Evolutionary conservation across 2,329 filamentous ascomycete genomes (phyloP).

Genomic region (Colletotrichum abscissum): DNA sequence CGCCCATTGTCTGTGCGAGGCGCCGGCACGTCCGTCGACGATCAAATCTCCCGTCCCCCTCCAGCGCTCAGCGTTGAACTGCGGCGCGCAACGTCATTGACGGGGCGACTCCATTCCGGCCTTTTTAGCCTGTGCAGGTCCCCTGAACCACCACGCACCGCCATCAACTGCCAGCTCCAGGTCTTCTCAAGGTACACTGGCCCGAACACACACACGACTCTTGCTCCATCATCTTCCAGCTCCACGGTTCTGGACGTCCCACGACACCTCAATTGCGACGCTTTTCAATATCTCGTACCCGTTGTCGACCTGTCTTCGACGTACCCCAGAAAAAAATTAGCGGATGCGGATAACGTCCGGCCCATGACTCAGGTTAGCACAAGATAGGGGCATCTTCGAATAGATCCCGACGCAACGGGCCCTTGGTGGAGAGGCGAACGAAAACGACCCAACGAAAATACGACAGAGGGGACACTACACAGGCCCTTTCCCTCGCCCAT

Average conservation of each 20-base stretch:
- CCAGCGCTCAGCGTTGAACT: conserved; percentile 1
- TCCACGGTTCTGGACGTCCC: conserved; percentile 10
- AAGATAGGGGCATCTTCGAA: conserved; percentile 12
- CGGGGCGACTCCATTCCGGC: conserved; percentile 34
- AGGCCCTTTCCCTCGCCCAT: conserved; percentile 16
- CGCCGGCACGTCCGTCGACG: conserved; percentile 19
- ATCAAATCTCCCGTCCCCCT: conserved; percentile 20
- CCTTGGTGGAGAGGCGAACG: conserved; percentile 28
- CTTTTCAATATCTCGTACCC: neutral
- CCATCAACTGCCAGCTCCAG: neutral
- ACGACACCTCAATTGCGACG: conserved; percentile 22
- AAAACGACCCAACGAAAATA: conserved; percentile 27
- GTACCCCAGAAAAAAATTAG: neutral
- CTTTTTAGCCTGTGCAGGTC: conserved; percentile 26
- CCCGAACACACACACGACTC: conserved; percentile 13
- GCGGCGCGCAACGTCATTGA: conserved; percentile 31
- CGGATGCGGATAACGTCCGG: neutral
- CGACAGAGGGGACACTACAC: neutral
- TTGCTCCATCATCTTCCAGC: conserved; percentile 1
- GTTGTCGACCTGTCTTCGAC: neutral
- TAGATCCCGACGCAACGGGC: conserved; percentile 22
- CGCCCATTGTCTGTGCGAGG: conserved; percentile 22
- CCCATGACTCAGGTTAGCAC: conserved; percentile 18
- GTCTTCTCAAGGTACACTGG: conserved; percentile 1
- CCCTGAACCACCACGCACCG: conserved; percentile 10